Conservation (phyloP, 1,139 yeast genomes). For the Sugiyamaella sp. region DNA sequence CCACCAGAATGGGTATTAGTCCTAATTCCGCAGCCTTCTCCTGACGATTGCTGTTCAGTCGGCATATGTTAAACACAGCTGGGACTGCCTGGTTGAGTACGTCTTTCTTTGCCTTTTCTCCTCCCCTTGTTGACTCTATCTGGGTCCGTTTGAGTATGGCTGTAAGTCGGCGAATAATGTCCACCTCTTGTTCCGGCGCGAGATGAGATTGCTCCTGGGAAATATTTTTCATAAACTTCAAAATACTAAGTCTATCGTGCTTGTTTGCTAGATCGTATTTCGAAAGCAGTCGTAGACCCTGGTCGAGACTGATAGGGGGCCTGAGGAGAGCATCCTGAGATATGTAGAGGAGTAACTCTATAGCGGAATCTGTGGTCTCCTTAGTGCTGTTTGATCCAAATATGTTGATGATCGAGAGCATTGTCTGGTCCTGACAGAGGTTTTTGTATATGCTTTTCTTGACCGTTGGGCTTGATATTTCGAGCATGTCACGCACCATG, state of each 20-base stretch:
- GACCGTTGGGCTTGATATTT: slow-evolving; percentile 38
- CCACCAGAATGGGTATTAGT: slow-evolving; percentile 54
- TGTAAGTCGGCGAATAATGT: background rate
- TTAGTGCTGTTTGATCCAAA: background rate
- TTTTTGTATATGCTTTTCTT: slow-evolving; percentile 60
- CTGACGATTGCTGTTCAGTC: slow-evolving; percentile 57
- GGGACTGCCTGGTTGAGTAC: slow-evolving; percentile 39
- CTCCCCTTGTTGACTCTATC: background rate
- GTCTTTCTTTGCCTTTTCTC: slow-evolving; percentile 32
- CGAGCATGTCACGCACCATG: slow-evolving; percentile 7
- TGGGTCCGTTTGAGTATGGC: background rate
- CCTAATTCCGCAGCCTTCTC: slow-evolving; percentile 58
- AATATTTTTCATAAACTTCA: slow-evolving; percentile 41
- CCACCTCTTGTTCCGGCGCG: background rate
- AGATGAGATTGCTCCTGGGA: slow-evolving; percentile 26
- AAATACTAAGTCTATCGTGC: slow-evolving; percentile 31
- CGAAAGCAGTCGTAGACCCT: background rate
- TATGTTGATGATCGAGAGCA: slow-evolving; percentile 7
- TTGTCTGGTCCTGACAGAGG: slow-evolving; percentile 50
- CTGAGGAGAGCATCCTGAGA: slow-evolving; percentile 8
- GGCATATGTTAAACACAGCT: slow-evolving; percentile 55
- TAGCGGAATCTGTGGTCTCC: background rate
- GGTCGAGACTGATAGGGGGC: background rate
- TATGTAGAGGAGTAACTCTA: slow-evolving; percentile 3
- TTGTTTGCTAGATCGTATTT: background rate